Base-by-base conservation (phyloP, 2,329 filamentous ascomycete species). In the Aspergillus sp. region DNA sequence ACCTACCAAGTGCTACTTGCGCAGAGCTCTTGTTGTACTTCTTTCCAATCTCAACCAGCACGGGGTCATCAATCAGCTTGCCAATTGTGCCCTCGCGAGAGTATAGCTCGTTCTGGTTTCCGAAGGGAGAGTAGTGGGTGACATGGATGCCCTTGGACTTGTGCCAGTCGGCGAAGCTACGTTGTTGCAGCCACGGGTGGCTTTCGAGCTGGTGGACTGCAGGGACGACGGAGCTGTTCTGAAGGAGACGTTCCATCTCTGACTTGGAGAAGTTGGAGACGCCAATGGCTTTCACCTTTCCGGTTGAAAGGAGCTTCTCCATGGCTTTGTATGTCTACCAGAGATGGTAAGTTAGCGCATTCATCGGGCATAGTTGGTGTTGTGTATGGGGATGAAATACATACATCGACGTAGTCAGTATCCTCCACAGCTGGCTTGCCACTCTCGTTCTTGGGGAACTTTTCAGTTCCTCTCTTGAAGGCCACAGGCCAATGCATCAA, bases 401-500 rank as follows among this genome's bases (percentile, higher is more conserved):
- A 54, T 74, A 79, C 79, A 38, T 84, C 82, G 32, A 84, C 75
- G 58, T 79, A 81, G 66, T 84, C 82, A 52, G 78, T 75, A 38
- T 81, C 71, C 15, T 76, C 80, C 1, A 76, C 67, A n/a, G 74
- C 65, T 4, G 73, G 70, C 54, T 80, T 81, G 28, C 78, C 79
- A 55, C 80, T 36, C 32, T 36, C 68, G 23, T 76, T 68, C 58
- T 81, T 81, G 3, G 83, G 83, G 53, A 84, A 78, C 43, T 78
- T 63, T 5, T 80, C 74, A 21, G 77, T 74, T n/a, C 81, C 79
- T 23, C 79, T 75, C 50, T 80, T 79, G 70, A 84, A 86, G 0
- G 85, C 77, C 9, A 81, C 79, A 0, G 85, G 85, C 82, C 83
- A 91, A 75, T 90, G 88, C 71, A 92, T 89, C 60, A 91, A 80